Conservation (phyloP, 257 asterid species). For the Marsdenia floribunda region DNA sequence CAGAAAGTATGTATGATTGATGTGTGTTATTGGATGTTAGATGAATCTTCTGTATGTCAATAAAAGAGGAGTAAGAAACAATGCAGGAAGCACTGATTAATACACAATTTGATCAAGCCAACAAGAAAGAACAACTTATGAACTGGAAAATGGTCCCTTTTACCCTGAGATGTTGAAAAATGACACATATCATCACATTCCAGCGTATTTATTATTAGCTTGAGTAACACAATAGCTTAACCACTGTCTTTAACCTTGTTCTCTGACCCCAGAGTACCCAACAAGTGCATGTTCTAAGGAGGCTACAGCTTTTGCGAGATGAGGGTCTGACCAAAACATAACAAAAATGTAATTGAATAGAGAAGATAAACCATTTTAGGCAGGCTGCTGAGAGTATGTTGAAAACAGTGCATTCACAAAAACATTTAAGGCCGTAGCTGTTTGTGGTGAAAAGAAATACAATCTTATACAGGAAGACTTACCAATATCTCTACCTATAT, state of each 20-base stretch:
- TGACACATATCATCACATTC: no score
- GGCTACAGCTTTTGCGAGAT: no score
- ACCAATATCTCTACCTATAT: background rate
- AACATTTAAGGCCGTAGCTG: background rate
- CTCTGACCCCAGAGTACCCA: background rate
- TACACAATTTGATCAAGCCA: background rate
- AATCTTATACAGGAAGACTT: background rate
- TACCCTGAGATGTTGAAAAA: background rate
- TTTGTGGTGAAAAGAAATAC: background rate
- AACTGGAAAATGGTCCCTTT: background rate
- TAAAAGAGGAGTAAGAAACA: background rate
- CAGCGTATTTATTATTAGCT: background rate
- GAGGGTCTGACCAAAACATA: no score
- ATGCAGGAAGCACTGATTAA: background rate
- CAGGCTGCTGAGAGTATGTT: background rate
- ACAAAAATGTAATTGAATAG: background rate
- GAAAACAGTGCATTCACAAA: background rate
- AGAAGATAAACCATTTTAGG: background rate
- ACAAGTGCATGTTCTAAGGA: background rate
- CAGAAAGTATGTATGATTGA: background rate
- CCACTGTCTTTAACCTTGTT: background rate
- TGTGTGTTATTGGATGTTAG: background rate
- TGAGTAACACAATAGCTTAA: conserved; percentile 7
- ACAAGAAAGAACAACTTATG: no score
- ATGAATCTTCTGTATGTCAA: background rate